Evolutionary conservation across 2,329 filamentous ascomycete genomes (phyloP).

Genomic region (Elsinoe perseae): DNA sequence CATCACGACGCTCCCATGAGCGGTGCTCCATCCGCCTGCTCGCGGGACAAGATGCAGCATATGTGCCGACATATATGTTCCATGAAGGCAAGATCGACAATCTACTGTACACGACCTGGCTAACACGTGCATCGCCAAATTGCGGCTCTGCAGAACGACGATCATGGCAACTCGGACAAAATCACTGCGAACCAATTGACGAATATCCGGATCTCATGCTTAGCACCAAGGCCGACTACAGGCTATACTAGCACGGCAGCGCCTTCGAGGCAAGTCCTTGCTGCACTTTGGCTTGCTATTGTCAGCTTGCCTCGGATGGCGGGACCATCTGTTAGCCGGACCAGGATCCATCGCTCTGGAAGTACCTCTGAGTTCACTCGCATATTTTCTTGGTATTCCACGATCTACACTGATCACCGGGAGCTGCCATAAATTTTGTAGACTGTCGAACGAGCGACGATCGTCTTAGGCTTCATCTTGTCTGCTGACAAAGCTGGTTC

Average conservation of each 20-base stretch:
- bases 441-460: too few relatives aligned
- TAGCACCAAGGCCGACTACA: neutral
- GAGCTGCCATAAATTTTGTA: neutral
- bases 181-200: neutral
- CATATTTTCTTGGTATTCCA: neutral
- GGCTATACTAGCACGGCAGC: too few relatives aligned
- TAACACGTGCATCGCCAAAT: too few relatives aligned
- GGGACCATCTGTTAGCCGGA: neutral
- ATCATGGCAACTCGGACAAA: neutral
- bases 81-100: too few relatives aligned
- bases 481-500: too few relatives aligned
- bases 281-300: neutral
- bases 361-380: neutral
- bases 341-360: constrained; percentile 3
- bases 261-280: neutral
- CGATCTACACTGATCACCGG: constrained; percentile 2
- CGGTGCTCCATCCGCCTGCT: too few relatives aligned
- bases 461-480: too few relatives aligned
- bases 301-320: neutral
- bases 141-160: too few relatives aligned
- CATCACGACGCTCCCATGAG: too few relatives aligned
- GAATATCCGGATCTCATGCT: neutral
- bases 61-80: too few relatives aligned
- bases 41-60: too few relatives aligned
- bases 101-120: too few relatives aligned